Percentiles rank a stretch among this genome's conserved stretches.
Conservation (phyloP, 192 early-diverging fungal genomes). For the Rhizoclosmatium globosum region DNA sequence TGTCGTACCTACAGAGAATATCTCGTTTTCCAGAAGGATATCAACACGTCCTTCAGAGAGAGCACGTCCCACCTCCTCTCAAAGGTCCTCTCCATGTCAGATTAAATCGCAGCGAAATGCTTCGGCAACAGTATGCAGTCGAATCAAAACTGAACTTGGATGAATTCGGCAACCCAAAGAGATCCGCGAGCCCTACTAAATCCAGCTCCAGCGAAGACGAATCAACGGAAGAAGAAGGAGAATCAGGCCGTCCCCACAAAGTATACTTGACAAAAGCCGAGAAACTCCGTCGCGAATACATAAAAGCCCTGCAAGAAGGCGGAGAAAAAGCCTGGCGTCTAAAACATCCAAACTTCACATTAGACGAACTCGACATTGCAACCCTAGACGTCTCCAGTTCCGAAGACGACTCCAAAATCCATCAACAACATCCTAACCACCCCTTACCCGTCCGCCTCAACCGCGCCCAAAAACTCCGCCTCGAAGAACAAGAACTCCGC, state of each 20-base stretch:
- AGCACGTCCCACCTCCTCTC: slow-evolving; percentile 42
- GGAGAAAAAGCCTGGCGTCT: slow-evolving; percentile 14
- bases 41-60: slow-evolving; percentile 35
- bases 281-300: slow-evolving; percentile 22
- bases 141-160: slow-evolving; percentile 19
- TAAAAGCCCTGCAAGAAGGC: slow-evolving; percentile 12
- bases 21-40: slow-evolving; percentile 54
- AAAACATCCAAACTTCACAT: slow-evolving; percentile 16
- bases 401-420: background rate
- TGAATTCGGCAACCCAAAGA: slow-evolving; percentile 16
- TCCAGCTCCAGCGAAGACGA: slow-evolving; percentile 18
- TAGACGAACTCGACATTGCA: slow-evolving; percentile 23
- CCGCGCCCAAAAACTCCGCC: slow-evolving; percentile 31
- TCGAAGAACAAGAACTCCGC: slow-evolving; percentile 30
- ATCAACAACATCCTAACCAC: background rate
- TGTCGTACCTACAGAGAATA: slow-evolving; percentile 49
- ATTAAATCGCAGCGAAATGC: slow-evolving; percentile 27
- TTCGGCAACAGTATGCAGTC: slow-evolving; percentile 24
- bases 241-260: background rate
- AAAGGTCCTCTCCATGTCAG: slow-evolving; percentile 27
- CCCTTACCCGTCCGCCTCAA: slow-evolving; percentile 29
- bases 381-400: background rate
- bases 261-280: slow-evolving; percentile 33
- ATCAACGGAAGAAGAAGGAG: background rate
- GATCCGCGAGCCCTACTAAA: slow-evolving; percentile 15